These are phyloP conservation scores for Backusella parvicylindrica DNA, from an alignment of 192 early-diverging fungal genomes.

Conservation along the genomic window DNA sequence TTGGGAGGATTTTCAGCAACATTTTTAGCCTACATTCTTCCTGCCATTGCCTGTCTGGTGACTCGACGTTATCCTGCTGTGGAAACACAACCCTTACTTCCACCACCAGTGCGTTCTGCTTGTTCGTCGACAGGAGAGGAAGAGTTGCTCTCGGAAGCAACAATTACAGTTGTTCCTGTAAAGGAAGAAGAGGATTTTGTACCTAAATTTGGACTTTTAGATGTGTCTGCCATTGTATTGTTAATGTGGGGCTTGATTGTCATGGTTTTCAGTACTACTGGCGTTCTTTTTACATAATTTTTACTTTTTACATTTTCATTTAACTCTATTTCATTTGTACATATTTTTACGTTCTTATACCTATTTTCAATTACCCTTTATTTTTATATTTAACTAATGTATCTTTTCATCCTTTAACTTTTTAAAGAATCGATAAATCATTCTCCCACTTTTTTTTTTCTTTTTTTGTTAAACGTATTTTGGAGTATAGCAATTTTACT, in stretches of 20 bases:
- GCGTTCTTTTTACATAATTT: not conserved
- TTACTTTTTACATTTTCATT: not conserved
- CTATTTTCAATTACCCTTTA: not conserved
- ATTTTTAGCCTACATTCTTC: constrained; percentile 46
- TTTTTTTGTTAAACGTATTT: not conserved
- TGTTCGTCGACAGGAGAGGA: constrained; percentile 1
- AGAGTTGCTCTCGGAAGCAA: not conserved
- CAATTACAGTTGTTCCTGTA: not conserved
- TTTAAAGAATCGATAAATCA: not conserved
- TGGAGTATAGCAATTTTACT: not conserved
- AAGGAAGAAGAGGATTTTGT: constrained; percentile 1
- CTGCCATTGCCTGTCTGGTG: constrained; percentile 36
- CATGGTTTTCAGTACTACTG: constrained; percentile 41
- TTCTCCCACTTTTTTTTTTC: not conserved
- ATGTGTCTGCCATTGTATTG: constrained; percentile 33
- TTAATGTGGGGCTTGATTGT: constrained; percentile 45
- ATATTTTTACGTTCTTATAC: not conserved
- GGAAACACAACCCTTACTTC: not conserved
- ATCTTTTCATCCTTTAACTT: not conserved
- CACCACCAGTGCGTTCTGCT: not conserved
- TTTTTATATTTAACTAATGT: not conserved
- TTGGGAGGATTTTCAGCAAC: constrained; percentile 50
- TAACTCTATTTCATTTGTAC: not conserved
- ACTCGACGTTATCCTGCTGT: not conserved
- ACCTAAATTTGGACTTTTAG: constrained; percentile 5